Percentiles rank a stretch among this genome's conserved stretches.
Evolutionary conservation across 208 protist species (phyloP).

Genomic region (Angomonas ambiguus): DNA sequence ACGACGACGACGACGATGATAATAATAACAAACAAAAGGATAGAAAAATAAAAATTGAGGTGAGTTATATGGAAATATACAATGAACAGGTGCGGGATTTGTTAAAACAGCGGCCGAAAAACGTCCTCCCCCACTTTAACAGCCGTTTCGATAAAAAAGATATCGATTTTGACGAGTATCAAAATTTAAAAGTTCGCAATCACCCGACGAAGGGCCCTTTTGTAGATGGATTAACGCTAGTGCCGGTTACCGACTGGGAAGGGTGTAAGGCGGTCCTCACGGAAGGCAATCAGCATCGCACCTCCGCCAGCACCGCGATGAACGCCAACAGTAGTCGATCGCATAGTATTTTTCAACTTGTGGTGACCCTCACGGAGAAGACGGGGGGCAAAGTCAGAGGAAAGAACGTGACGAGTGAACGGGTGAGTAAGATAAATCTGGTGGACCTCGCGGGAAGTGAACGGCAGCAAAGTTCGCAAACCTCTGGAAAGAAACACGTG

Average conservation of each 20-base stretch:
- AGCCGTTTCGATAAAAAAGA: conserved; percentile 56
- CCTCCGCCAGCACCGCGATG: conserved; percentile 75
- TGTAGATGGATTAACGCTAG: conserved; percentile 80
- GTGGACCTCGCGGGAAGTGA: conserved; percentile 80
- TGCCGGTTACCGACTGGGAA: conserved; percentile 46
- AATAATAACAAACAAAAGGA: neutral
- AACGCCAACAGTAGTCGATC: conserved; percentile 91
- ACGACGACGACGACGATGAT: conserved; percentile 1
- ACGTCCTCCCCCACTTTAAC: conserved; percentile 48
- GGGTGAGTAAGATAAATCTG: conserved; percentile 66
- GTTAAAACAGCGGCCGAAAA: conserved; percentile 58
- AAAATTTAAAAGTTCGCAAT: conserved; percentile 62
- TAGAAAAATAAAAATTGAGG: conserved; percentile 23
- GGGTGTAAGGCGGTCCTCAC: conserved; percentile 68
- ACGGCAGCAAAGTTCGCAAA: conserved; percentile 15
- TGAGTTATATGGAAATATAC: conserved; percentile 89
- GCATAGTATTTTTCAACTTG: conserved; percentile 94
- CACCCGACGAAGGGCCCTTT: conserved; percentile 58
- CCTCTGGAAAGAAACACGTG: conserved; percentile 23
- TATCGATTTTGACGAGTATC: conserved; percentile 38
- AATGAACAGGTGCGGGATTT: conserved; percentile 83
- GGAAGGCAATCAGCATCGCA: conserved; percentile 62
- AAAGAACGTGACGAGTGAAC: conserved; percentile 30
- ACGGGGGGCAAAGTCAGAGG: conserved; percentile 76
- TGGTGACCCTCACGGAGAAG: conserved; percentile 52